A percentile compares a stretch with the other conserved stretches of the same genome.
Conservation (phyloP, 2,329 filamentous ascomycete genomes). For the Aspergillus floridensis region DNA sequence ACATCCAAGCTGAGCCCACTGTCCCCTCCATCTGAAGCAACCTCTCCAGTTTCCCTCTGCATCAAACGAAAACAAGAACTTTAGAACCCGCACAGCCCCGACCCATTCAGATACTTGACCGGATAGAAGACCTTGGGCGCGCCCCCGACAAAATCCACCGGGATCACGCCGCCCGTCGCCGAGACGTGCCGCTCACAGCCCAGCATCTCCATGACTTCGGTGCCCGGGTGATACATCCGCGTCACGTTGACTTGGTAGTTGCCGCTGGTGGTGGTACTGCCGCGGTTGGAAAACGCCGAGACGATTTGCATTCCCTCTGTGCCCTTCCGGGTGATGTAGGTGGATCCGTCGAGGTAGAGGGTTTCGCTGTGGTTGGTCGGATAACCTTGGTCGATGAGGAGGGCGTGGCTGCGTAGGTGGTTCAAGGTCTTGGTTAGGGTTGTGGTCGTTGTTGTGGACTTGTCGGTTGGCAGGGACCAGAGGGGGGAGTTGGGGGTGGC, state of each 20-base stretch:
- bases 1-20: no score
- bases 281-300: constrained; percentile 45
- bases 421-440: constrained; percentile 39
- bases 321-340: constrained; percentile 46
- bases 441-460: constrained; percentile 35
- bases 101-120: constrained; percentile 22
- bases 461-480: constrained; percentile 36
- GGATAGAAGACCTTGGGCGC: constrained; percentile 31
- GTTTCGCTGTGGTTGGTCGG: constrained; percentile 37
- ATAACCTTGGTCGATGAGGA: constrained; percentile 36
- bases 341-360: constrained; percentile 41
- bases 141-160: constrained; percentile 25
- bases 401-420: constrained; percentile 42
- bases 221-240: constrained; percentile 24
- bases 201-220: constrained; percentile 25
- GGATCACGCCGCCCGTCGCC: constrained; percentile 16
- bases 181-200: constrained; percentile 14
- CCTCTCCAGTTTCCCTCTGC: no score
- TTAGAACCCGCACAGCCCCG: constrained; percentile 25
- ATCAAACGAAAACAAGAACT: no score
- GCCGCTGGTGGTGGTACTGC: constrained; percentile 12
- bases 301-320: constrained; percentile 40
- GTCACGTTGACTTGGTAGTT: constrained; percentile 30
- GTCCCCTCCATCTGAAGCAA: no score
- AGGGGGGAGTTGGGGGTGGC: constrained; percentile 48